Evolutionary conservation across 441 rosid genomes (phyloP), one percentile per base, ranked within the genome.

Genomic region (Gossypium laxum): DNA sequence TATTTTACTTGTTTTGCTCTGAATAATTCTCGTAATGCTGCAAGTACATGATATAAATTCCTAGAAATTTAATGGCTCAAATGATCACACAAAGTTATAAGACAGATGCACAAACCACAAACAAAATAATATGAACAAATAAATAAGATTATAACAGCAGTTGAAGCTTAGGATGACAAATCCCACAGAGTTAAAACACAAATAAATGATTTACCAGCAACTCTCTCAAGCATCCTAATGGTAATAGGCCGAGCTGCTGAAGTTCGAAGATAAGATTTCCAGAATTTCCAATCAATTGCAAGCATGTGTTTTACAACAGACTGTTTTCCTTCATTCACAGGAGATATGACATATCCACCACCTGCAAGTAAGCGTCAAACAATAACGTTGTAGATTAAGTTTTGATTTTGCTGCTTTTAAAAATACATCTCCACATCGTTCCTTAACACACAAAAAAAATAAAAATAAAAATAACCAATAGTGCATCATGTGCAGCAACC

Each of bases 231-330:
- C 97, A 91, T 93, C 77, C 86, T 75, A 67, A 86, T 88, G 54
- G 97, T 93, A 73, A 87, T 88, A 72, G 93, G 83, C 73, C 90
- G 84, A 71, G 93, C 93, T 28, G 91, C 78, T 76, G 96, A 86
- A 70, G 89, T 80, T 69, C 80, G 84, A 11, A 91, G 52, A 81
- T 91, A 90, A 32, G 92, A 89, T 83, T 84, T 87, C 96, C 97
- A 91, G 66, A 77, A 89, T 82, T 90, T 93, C 98, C 98, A 93
- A 75, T 93, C 97, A 80, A 90, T 80, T 69, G 98, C 97, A 78
- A 93, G 96, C 98, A 93, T 93, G 82, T 91, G 97, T 85, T 90
- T 93, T 65, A 93, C 96, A 26, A 85, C 83, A 65, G 97, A 91
- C 45, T 85, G 87, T 78, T 79, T 86, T 68, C 91, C 96, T 58